phyloP scores from a whole-genome alignment of 2,329 filamentous ascomycete genomes.

The Aspergillus jensenii region DNA sequence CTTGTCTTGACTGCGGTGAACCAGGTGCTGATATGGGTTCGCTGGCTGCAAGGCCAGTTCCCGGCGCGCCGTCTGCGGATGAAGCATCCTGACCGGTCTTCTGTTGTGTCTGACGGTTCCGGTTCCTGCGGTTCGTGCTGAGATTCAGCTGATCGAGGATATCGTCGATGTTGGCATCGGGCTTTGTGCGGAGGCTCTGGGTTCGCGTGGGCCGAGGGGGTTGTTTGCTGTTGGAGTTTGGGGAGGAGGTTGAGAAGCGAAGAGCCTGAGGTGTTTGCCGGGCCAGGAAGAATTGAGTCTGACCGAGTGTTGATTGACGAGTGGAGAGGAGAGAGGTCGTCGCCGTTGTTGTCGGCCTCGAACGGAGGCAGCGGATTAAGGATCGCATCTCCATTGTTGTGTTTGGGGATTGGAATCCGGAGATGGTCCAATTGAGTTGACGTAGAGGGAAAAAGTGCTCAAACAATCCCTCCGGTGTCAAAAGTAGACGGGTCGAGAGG shows the following conservation, averaged over 20 bases:
- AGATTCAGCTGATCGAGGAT: constrained; percentile 36
- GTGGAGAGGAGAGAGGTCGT: constrained; percentile 24
- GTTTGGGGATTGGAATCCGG: not conserved
- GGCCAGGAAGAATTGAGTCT: constrained; percentile 15
- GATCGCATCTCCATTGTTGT: constrained; percentile 33
- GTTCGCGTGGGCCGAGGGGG: not conserved
- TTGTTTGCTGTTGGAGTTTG: constrained; percentile 7
- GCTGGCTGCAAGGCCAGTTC: too few relatives aligned
- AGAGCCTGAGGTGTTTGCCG: constrained; percentile 12
- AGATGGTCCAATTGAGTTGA: not conserved
- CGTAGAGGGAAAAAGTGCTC: not conserved
- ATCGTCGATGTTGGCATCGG: constrained; percentile 28
- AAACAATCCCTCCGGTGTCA: not conserved
- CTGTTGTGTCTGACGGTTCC: not conserved
- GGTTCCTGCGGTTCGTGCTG: constrained; percentile 6
- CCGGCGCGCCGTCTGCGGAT: too few relatives aligned
- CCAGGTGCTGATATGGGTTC: too few relatives aligned
- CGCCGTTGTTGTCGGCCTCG: constrained; percentile 24
- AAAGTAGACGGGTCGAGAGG: not conserved
- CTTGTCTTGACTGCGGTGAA: not conserved
- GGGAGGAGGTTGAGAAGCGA: constrained; percentile 23
- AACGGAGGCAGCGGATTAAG: constrained; percentile 32
- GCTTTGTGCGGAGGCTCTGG: not conserved
- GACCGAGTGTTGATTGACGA: constrained; percentile 13
- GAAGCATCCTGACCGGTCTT: too few relatives aligned